These are phyloP conservation scores for Didymosphaeria variabile DNA, from an alignment of 2,329 filamentous ascomycete genomes.

Conservation along the genomic window DNA sequence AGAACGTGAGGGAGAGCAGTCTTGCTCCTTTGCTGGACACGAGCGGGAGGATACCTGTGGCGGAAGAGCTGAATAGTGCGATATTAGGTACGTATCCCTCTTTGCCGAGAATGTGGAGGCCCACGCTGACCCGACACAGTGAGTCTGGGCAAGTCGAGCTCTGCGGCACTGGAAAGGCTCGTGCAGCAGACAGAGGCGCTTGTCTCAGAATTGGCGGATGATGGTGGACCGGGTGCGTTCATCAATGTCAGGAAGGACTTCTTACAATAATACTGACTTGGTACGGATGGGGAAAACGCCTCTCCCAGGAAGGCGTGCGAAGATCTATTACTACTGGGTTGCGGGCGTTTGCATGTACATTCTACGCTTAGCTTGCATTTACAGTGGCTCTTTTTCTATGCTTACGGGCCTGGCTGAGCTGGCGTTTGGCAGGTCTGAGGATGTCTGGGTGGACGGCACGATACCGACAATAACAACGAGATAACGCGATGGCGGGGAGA, in stretches of 20 bases:
- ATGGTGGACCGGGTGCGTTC: conserved; percentile 83
- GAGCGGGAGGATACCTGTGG: conserved; percentile 77
- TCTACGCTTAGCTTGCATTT: conserved; percentile 12
- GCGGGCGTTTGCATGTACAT: conserved; percentile 1
- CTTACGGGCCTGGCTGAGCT: conserved; percentile 2
- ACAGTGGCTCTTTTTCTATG: conserved; percentile 5
- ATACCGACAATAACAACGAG: too few relatives aligned
- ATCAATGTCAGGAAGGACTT: conserved; percentile 68
- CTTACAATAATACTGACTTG: conserved; percentile 29
- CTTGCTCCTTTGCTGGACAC: conserved; percentile 81
- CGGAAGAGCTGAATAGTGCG: conserved; percentile 92
- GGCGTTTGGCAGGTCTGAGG: neutral
- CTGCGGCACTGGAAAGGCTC: conserved; percentile 83
- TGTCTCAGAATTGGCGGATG: conserved; percentile 80
- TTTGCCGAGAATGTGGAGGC: too few relatives aligned
- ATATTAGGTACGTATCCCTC: conserved; percentile 74
- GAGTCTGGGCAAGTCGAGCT: conserved; percentile 87
- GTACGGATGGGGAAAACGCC: too few relatives aligned
- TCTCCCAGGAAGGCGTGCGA: too few relatives aligned
- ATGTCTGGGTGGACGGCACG: too few relatives aligned
- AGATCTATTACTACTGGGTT: neutral
- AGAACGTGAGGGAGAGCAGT: conserved; percentile 78
- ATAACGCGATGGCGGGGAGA: too few relatives aligned
- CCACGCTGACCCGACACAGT: conserved; percentile 63
- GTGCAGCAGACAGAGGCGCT: conserved; percentile 88